A percentile compares a stretch with the other conserved stretches of the same genome.
Conservation (phyloP, 2,329 filamentous ascomycete genomes). For the Hypoxylon sp. region DNA sequence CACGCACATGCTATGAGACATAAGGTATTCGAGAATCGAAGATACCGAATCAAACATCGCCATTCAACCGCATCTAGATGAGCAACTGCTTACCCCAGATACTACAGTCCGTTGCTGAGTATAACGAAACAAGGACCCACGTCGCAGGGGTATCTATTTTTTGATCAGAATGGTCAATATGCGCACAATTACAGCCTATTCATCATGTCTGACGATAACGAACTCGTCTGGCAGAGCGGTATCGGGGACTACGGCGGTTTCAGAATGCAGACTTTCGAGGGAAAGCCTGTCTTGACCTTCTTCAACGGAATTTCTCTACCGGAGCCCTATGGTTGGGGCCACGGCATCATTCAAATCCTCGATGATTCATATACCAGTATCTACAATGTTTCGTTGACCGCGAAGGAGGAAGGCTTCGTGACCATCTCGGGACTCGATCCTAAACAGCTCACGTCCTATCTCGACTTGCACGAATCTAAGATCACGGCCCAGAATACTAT, state of each 20-base stretch:
- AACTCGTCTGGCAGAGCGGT: constrained; percentile 50
- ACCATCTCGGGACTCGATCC: constrained; percentile 32
- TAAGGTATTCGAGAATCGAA: too few relatives aligned
- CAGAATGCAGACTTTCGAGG: constrained; percentile 49
- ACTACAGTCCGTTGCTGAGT: constrained; percentile 30
- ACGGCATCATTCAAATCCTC: constrained; percentile 51
- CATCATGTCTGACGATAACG: constrained; percentile 45
- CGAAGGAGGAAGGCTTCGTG: constrained; percentile 30
- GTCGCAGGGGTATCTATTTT: constrained; percentile 43
- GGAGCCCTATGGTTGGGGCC: constrained; percentile 49
- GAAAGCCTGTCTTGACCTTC: constrained; percentile 49
- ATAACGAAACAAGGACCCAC: constrained; percentile 40
- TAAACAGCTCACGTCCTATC: constrained; percentile 27
- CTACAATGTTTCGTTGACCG: constrained; percentile 41
- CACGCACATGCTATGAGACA: too few relatives aligned
- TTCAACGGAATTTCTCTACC: constrained; percentile 48
- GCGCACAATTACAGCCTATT: constrained; percentile 43
- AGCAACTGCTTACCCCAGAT: neutral
- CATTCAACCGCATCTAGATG: neutral
- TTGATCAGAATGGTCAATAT: constrained; percentile 42
- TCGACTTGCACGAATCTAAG: constrained; percentile 53
- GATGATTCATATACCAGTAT: constrained; percentile 49
- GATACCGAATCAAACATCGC: too few relatives aligned
- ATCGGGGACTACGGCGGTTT: constrained; percentile 46
- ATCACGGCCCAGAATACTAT: constrained; percentile 51